Conservation (phyloP, 2,329 filamentous ascomycete genomes). For the Pezicula rhizophila region DNA sequence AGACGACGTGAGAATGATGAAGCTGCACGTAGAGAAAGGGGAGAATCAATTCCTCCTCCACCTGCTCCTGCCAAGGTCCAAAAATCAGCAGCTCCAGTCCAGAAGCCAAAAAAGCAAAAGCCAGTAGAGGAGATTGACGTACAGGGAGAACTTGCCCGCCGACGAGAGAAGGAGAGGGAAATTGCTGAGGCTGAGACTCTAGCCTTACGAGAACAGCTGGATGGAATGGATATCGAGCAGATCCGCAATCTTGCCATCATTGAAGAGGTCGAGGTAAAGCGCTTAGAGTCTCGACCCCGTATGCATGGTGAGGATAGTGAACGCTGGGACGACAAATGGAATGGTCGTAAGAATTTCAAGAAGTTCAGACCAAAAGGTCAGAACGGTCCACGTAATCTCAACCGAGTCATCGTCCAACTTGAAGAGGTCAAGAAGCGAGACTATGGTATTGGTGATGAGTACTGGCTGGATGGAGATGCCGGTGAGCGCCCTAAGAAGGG, state of each 20-base stretch:
- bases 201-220: conserved; percentile 48
- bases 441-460: conserved; percentile 52
- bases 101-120: conserved; percentile 23
- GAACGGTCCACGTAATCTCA: conserved; percentile 25
- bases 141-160: conserved; percentile 49
- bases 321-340: conserved; percentile 85
- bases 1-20: conserved; percentile 62
- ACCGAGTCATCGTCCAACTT: conserved; percentile 49
- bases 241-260: conserved; percentile 71
- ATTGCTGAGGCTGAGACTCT: conserved; percentile 47
- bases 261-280: conserved; percentile 65
- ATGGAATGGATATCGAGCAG: conserved; percentile 63
- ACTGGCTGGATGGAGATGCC: conserved; percentile 40
- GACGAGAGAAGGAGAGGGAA: conserved; percentile 60
- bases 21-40: conserved; percentile 37
- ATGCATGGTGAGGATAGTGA: conserved; percentile 39
- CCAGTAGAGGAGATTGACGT: conserved; percentile 50
- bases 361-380: conserved; percentile 64
- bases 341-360: conserved; percentile 94
- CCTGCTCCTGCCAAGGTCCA: conserved; percentile 12
- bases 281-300: conserved; percentile 24
- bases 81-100: conserved; percentile 3
- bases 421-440: conserved; percentile 54
- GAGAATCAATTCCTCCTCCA: conserved; percentile 22
- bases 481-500: conserved; percentile 21